These are phyloP conservation scores for Backusella morwellensis DNA, from an alignment of 192 early-diverging fungal species.

Conservation along the genomic window DNA sequence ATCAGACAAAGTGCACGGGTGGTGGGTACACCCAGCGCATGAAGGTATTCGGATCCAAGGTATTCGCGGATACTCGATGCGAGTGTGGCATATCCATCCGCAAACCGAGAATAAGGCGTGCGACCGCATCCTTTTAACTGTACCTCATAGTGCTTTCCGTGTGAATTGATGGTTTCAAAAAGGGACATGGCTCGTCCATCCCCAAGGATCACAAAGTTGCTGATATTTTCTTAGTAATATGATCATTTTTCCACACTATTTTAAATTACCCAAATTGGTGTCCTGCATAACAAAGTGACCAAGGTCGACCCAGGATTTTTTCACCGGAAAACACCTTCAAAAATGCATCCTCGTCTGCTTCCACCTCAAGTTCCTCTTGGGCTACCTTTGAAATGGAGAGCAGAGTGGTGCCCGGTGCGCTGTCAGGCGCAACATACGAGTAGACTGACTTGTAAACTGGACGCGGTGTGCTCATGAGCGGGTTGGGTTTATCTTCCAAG, in stretches of 20 bases:
- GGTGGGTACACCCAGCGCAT: conserved; percentile 70
- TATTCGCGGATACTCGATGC: conserved; percentile 86
- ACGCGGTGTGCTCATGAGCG: not conserved
- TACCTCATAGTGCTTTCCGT: conserved; percentile 60
- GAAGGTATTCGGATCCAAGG: conserved; percentile 70
- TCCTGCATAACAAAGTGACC: conserved; percentile 72
- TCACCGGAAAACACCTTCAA: conserved; percentile 41
- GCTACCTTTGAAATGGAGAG: conserved; percentile 33
- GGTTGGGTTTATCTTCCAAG: not conserved
- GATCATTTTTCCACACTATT: not conserved
- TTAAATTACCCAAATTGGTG: conserved; percentile 60
- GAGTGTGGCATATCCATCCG: conserved; percentile 83
- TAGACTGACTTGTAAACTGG: conserved; percentile 43
- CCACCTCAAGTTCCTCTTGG: conserved; percentile 29
- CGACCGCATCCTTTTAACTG: conserved; percentile 85
- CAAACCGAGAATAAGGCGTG: conserved; percentile 85
- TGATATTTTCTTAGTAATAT: not conserved
- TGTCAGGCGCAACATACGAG: conserved; percentile 41
- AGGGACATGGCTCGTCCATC: conserved; percentile 84
- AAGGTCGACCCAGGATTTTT: conserved; percentile 48
- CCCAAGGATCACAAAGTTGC: conserved; percentile 73
- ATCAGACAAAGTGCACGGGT: conserved; percentile 75
- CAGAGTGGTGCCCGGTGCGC: conserved; percentile 24
- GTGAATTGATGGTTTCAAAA: conserved; percentile 43
- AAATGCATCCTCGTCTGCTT: conserved; percentile 22